Percentiles rank a stretch among this genome's conserved stretches.
Evolutionary conservation across 2,329 filamentous ascomycete species (phyloP).

Genomic region (Cladosporium cucumerinum): DNA sequence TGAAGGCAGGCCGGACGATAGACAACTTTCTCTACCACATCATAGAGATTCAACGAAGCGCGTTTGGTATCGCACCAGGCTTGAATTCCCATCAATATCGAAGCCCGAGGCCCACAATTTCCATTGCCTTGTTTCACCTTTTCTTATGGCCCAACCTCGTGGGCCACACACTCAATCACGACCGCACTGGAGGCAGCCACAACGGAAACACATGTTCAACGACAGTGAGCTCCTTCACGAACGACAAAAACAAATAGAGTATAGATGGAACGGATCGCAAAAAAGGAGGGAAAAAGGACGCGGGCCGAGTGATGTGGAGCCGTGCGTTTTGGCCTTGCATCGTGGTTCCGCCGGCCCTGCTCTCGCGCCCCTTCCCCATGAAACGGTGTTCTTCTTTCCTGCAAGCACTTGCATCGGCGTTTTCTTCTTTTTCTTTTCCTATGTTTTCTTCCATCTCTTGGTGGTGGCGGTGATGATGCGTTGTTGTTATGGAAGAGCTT

Average conservation of each 20-base stretch:
- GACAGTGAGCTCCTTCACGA: conserved; percentile 11
- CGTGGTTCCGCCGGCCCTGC: conserved; percentile 11
- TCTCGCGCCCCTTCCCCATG: neutral
- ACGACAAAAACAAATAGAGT: conserved; percentile 15
- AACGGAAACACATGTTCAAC: conserved; percentile 1
- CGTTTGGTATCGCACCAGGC: neutral
- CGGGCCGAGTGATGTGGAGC: conserved; percentile 12
- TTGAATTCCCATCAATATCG: neutral
- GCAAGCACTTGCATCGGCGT: conserved; percentile 12
- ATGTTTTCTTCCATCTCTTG: neutral
- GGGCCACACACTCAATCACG: conserved; percentile 5
- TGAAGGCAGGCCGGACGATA: conserved; percentile 3
- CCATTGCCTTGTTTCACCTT: neutral
- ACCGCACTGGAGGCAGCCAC: conserved; percentile 11
- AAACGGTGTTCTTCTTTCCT: neutral
- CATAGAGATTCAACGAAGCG: neutral
- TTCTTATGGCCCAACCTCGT: neutral
- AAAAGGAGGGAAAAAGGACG: conserved; percentile 4
- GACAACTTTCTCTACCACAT: neutral
- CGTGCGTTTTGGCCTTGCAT: conserved; percentile 12
- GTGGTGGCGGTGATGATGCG: neutral
- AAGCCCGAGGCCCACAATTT: conserved; percentile 1
- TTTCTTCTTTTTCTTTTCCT: neutral
- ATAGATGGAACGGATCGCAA: conserved; percentile 12
- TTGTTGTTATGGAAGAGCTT: neutral